phyloP scores from a whole-genome alignment of 768 basidiomycete genomes.

The Stropharia rugosoannulata region DNA sequence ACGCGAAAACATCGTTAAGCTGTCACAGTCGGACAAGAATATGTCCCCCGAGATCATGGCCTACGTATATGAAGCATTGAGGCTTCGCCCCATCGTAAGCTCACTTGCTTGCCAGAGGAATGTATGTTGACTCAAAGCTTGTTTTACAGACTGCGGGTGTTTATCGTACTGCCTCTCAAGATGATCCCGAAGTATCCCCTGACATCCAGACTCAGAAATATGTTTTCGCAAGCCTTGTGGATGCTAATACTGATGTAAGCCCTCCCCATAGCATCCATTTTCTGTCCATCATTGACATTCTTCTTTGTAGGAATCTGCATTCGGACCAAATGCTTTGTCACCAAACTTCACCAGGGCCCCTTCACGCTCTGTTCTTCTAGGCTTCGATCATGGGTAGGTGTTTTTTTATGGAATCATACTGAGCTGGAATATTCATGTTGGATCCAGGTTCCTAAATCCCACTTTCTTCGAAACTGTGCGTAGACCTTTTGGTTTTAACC shows the following conservation, averaged over 20 bases:
- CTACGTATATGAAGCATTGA: conserved; percentile 47
- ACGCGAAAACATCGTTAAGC: conserved; percentile 37
- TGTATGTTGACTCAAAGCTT: conserved; percentile 1
- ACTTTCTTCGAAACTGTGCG: conserved; percentile 41
- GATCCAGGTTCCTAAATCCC: conserved; percentile 27
- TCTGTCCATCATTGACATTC: neutral
- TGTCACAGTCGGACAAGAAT: conserved; percentile 27
- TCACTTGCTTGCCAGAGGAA: neutral
- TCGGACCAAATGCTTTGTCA: conserved; percentile 19
- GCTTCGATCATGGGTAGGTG: conserved; percentile 12
- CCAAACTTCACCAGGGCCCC: conserved; percentile 21
- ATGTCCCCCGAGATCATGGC: conserved; percentile 31
- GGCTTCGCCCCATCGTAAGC: conserved; percentile 32
- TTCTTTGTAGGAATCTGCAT: conserved; percentile 19
- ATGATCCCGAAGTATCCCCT: conserved; percentile 22
- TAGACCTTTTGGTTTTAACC: neutral
- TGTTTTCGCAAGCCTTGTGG: conserved; percentile 34
- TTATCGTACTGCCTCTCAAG: conserved; percentile 34
- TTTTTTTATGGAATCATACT: neutral
- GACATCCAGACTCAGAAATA: conserved; percentile 28
- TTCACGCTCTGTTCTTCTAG: conserved; percentile 23
- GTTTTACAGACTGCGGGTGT: conserved; percentile 35
- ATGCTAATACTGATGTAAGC: conserved; percentile 42
- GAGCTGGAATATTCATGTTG: neutral
- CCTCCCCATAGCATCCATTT: neutral